phyloP scores from a whole-genome alignment of 495 filamentous ascomycete genomes.

The Thermothielavioides terrestris region DNA sequence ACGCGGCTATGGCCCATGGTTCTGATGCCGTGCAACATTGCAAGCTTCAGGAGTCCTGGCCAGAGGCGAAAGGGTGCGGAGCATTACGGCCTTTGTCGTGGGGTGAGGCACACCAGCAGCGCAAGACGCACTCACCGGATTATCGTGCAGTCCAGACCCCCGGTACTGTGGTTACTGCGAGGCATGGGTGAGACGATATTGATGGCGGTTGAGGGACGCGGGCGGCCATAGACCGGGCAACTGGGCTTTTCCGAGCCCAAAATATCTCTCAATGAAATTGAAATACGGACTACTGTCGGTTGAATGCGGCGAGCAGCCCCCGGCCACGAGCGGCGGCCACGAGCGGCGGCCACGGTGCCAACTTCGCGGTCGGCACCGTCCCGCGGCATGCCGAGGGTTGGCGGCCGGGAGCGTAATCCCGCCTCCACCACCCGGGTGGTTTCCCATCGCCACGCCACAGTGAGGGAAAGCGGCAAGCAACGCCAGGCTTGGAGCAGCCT shows the following conservation, averaged over 20 bases:
- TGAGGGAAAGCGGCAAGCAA: background rate
- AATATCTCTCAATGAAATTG: background rate
- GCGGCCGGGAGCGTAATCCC: background rate
- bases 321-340: too few species aligned
- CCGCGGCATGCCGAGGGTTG: background rate
- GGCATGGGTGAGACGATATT: too few species aligned
- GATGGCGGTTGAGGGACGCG: too few species aligned
- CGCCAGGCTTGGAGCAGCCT: too few species aligned
- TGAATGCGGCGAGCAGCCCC: too few species aligned
- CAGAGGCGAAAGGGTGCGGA: background rate
- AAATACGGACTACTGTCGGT: too few species aligned
- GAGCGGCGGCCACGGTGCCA: background rate
- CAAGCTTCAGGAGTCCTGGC: background rate
- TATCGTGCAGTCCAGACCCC: background rate
- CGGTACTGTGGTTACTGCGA: too few species aligned
- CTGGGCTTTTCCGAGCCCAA: background rate
- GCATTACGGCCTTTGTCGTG: conserved; percentile 6
- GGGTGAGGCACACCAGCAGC: too few species aligned
- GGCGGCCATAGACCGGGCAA: too few species aligned
- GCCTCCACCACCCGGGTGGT: background rate
- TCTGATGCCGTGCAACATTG: conserved; percentile 6
- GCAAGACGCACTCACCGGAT: background rate
- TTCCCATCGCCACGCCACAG: background rate
- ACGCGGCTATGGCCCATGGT: conserved; percentile 6
- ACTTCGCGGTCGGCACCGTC: background rate